A percentile compares a stretch with the other conserved stretches of the same genome.
These are phyloP conservation scores for Mycena capillaripes DNA, from an alignment of 768 basidiomycete species.

Conservation along the genomic window DNA sequence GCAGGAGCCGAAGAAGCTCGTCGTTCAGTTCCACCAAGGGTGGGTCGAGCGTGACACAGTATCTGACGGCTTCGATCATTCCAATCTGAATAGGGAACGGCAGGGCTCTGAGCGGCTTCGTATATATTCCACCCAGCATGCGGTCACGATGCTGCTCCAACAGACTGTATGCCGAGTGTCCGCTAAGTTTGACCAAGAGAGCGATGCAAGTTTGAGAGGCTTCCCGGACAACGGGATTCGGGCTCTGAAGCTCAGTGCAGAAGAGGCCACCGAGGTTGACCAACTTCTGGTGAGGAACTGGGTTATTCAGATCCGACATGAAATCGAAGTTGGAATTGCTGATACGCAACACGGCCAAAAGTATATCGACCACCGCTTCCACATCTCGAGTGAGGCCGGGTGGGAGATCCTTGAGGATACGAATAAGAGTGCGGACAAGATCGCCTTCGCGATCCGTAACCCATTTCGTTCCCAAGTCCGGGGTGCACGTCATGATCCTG, in stretches of 20 bases:
- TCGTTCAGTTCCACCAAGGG: slow-evolving; percentile 94
- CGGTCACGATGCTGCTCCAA: slow-evolving; percentile 88
- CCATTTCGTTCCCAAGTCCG: slow-evolving; percentile 83
- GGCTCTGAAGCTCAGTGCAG: slow-evolving; percentile 89
- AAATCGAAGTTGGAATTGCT: slow-evolving; percentile 66
- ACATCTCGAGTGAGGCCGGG: slow-evolving; percentile 89
- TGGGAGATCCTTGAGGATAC: slow-evolving; percentile 95
- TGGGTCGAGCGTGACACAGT: slow-evolving; percentile 90
- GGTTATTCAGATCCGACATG: slow-evolving; percentile 56
- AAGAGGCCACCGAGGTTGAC: slow-evolving; percentile 85
- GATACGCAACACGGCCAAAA: slow-evolving; percentile 75
- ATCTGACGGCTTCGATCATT: slow-evolving; percentile 97
- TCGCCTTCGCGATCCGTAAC: slow-evolving; percentile 90
- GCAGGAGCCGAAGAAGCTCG: slow-evolving; percentile 89
- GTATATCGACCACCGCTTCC: slow-evolving; percentile 82
- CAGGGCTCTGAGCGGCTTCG: slow-evolving; percentile 95
- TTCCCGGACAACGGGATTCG: slow-evolving; percentile 87
- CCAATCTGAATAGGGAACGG: slow-evolving; percentile 97
- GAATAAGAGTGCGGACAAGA: slow-evolving; percentile 89
- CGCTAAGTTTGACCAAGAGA: slow-evolving; percentile 80
- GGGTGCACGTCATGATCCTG: slow-evolving; percentile 79
- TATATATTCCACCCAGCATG: slow-evolving; percentile 90
- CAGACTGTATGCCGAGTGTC: slow-evolving; percentile 81
- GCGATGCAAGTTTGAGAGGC: slow-evolving; percentile 87
- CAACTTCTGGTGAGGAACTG: slow-evolving; percentile 65